Evolutionary conservation across 441 rosid genomes (phyloP), one percentile per base, ranked within the genome.

Genomic region (Lepidium campestre): DNA sequence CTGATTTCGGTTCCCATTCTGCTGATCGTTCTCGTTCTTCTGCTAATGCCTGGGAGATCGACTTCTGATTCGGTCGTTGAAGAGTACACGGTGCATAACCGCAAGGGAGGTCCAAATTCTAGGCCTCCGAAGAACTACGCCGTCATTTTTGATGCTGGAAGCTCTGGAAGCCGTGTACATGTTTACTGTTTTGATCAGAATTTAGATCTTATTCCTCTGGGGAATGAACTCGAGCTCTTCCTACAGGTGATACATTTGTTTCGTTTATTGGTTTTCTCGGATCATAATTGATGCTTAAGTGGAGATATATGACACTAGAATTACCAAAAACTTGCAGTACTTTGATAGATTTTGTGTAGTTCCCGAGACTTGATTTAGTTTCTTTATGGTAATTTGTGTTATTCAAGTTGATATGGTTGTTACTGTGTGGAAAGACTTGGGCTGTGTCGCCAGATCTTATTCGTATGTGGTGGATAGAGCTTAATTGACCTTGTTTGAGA

Each of bases 151-250:
- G 97, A 94, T 42, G 99, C 99, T 15, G 97, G 99, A 0, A 93
- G 97, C 70, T 91, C 99, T 11, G 97, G 97, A 14, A 93, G 99
- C 73, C 83, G 99, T 23, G 99, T 93, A 17, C 99, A 93, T 55
- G 99, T 93, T 37, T 91, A 71, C 60, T 93, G 97, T 72, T 93
- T 93, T 20, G 96, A 93, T 81, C 82, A 68, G 47, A 85, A 91
- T 70, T 62, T 86, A 86, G 89, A 91, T 91, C 99, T 93, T 34
- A 83, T 93, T 47, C 93, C 93, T 22, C 84, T 93, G 18, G 99
- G 88, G 15, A 73, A 80, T 68, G 93, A 86, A 69, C 96, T 93
- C 61, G 99, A 93, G 88, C 90, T 93, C 55, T 93, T 91, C 60
- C 14, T 78, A 7, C 90, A 88, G 87, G 98, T 93, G 68, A 36